phyloP scores from a whole-genome alignment of 2,329 filamentous ascomycete species.

The Venturia effusa region DNA sequence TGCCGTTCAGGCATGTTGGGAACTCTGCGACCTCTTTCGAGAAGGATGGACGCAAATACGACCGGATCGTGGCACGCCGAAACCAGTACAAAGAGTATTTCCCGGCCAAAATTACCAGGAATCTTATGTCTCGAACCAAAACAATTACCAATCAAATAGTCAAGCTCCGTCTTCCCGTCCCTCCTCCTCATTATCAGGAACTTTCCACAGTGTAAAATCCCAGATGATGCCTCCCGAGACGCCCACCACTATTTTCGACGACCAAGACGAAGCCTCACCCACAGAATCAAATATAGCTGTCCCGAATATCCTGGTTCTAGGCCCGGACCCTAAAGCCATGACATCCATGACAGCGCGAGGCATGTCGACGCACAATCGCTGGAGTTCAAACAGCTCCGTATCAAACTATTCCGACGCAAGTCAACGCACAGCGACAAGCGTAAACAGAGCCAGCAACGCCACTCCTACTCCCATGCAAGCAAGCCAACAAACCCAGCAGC shows the following conservation, averaged over 20 bases:
- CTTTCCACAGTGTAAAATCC: slow-evolving; percentile 33
- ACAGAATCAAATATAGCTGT: slow-evolving; percentile 54
- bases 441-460: neutral
- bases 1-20: slow-evolving; percentile 88
- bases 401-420: slow-evolving; percentile 51
- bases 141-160: neutral
- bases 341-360: neutral
- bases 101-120: slow-evolving; percentile 23
- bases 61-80: slow-evolving; percentile 74
- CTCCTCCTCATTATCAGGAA: slow-evolving; percentile 23
- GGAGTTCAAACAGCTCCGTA: slow-evolving; percentile 67
- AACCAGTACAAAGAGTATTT: slow-evolving; percentile 69
- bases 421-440: slow-evolving; percentile 46
- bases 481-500: slow-evolving; percentile 38
- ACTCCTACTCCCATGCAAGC: slow-evolving; percentile 5
- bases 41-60: slow-evolving; percentile 85
- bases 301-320: slow-evolving; percentile 81
- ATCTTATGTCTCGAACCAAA: slow-evolving; percentile 14
- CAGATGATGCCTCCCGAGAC: slow-evolving; percentile 60
- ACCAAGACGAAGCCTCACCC: slow-evolving; percentile 62
- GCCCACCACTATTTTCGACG: slow-evolving; percentile 89
- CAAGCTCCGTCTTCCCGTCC: slow-evolving; percentile 15
- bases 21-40: slow-evolving; percentile 84
- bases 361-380: slow-evolving; percentile 47
- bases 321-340: slow-evolving; percentile 43